Evolutionary conservation across 441 rosid genomes (phyloP).

Genomic region (Cnidoscolus chayamansa): DNA sequence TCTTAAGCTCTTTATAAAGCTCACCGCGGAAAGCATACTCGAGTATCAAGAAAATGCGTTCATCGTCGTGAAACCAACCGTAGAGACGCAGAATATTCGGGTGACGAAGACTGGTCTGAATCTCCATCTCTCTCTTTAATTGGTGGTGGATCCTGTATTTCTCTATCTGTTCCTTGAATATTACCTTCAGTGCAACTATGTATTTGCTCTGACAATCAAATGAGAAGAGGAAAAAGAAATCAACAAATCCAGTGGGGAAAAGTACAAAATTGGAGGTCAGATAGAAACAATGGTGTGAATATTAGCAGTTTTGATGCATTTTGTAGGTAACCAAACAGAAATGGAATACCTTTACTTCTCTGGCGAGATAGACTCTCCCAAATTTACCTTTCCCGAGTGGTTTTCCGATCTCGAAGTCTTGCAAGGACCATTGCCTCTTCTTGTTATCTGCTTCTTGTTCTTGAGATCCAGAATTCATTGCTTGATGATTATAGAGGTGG

Average conservation of each 20-base stretch:
- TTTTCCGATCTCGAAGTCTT: constrained; percentile 64
- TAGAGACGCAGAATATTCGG: constrained; percentile 71
- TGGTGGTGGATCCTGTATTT: constrained; percentile 79
- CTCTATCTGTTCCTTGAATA: constrained; percentile 84
- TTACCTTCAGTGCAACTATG: constrained; percentile 75
- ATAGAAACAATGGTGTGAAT: neutral
- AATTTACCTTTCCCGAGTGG: constrained; percentile 71
- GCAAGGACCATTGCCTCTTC: constrained; percentile 41
- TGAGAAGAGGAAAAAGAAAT: neutral
- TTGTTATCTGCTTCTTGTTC: neutral
- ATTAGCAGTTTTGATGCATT: neutral
- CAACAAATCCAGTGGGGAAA: neutral
- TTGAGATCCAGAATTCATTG: constrained; percentile 2
- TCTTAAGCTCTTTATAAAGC: constrained; percentile 62
- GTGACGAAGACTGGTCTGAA: constrained; percentile 63
- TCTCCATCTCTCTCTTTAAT: constrained; percentile 85
- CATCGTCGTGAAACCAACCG: constrained; percentile 81
- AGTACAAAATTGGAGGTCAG: neutral
- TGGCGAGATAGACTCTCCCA: constrained; percentile 67
- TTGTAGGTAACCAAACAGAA: neutral
- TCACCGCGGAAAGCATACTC: constrained; percentile 93
- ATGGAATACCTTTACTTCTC: constrained; percentile 48
- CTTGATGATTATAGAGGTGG: neutral
- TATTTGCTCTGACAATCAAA: constrained; percentile 51
- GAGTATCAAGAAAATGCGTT: constrained; percentile 74